Evolutionary conservation across 2,329 filamentous ascomycete species (phyloP).

Genomic region (Dactylellina drechsleri): DNA sequence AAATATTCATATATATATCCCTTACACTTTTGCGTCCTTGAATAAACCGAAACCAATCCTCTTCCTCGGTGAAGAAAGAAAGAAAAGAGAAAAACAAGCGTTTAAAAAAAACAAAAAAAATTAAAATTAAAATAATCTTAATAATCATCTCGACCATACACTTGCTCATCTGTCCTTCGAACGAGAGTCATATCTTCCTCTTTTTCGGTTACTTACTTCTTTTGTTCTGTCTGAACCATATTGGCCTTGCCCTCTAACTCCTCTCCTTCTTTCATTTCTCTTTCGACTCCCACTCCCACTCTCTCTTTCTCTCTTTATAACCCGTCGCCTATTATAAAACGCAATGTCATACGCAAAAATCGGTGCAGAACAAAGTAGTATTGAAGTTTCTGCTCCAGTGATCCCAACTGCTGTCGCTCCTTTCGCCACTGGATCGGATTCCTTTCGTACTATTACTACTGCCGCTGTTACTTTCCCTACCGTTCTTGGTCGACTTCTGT

Average conservation of each 20-base stretch:
- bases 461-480: not conserved
- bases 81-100: too few relatives aligned
- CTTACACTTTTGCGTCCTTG: not conserved
- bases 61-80: too few relatives aligned
- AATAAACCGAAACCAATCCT: too few relatives aligned
- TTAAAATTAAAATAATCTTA: too few relatives aligned
- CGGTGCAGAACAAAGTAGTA: constrained; percentile 45
- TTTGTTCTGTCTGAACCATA: not conserved
- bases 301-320: not conserved
- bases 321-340: constrained; percentile 1
- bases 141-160: too few relatives aligned
- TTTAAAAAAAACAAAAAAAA: too few relatives aligned
- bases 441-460: constrained; percentile 9
- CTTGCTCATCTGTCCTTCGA: not conserved
- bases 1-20: not conserved
- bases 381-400: constrained; percentile 45
- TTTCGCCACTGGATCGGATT: constrained; percentile 45
- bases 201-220: not conserved
- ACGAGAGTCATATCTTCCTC: not conserved
- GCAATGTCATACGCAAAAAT: constrained; percentile 31
- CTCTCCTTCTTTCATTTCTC: constrained; percentile 1
- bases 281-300: not conserved
- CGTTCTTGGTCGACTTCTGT: constrained; percentile 11
- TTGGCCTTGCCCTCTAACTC: not conserved
- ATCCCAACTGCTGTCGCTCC: constrained; percentile 51